A percentile compares a stretch with the other conserved stretches of the same genome.
These are phyloP conservation scores for Pochonia chlamydosporia DNA, from an alignment of 2,329 filamentous ascomycete species.

Conservation along the genomic window DNA sequence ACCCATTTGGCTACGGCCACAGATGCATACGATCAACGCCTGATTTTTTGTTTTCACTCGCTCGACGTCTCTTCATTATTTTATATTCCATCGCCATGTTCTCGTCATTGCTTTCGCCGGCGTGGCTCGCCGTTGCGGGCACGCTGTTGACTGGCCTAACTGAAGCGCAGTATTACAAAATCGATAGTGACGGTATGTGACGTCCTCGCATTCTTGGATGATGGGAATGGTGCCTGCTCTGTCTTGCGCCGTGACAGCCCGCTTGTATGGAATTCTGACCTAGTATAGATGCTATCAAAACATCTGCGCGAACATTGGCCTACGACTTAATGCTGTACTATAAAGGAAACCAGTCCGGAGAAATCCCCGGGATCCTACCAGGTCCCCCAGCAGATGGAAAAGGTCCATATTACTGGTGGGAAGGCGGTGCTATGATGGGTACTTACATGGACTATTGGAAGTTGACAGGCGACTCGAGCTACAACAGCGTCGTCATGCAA, in stretches of 20 bases:
- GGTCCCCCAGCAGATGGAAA: slow-evolving; percentile 40
- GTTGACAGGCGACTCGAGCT: slow-evolving; percentile 57
- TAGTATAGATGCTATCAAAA: slow-evolving; percentile 37
- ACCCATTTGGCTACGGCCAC: too few relatives aligned
- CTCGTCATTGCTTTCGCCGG: not conserved
- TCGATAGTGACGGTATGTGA: slow-evolving; percentile 23
- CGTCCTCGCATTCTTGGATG: too few relatives aligned
- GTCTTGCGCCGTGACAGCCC: too few relatives aligned
- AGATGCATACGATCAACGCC: too few relatives aligned
- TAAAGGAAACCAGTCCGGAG: slow-evolving; percentile 43
- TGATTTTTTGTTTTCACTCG: too few relatives aligned
- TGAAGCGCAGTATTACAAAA: slow-evolving; percentile 22
- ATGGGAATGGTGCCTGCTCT: too few relatives aligned
- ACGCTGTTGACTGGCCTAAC: slow-evolving; percentile 6
- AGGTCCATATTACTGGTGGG: slow-evolving; percentile 69
- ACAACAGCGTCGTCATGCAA: slow-evolving; percentile 52
- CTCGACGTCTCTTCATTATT: not conserved
- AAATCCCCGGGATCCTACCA: slow-evolving; percentile 51
- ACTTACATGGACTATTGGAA: slow-evolving; percentile 66
- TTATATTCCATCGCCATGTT: slow-evolving; percentile 3
- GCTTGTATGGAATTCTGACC: not conserved
- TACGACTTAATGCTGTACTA: slow-evolving; percentile 47
- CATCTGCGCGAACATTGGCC: slow-evolving; percentile 40
- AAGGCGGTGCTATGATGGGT: slow-evolving; percentile 63
- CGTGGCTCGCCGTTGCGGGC: slow-evolving; percentile 5